Evolutionary conservation across 2,329 filamentous ascomycete species (phyloP), one percentile per base, ranked within the genome.

Genomic region (Venturia nashicola): DNA sequence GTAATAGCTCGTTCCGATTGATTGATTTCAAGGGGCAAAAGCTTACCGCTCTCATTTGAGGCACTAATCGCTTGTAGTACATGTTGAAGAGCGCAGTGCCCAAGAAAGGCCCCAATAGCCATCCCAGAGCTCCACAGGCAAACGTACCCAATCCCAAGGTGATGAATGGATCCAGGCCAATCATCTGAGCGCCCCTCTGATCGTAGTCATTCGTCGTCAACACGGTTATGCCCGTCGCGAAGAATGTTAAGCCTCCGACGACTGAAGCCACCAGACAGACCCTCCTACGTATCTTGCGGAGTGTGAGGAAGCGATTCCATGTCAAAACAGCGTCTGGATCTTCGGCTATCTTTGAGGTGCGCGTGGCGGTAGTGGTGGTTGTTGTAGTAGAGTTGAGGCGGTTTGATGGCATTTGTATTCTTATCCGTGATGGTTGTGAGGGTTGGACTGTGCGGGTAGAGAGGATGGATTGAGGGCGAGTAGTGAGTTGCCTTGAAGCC

Each of bases 281-380:
- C 70, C 89, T 85, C 66, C 93, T 87, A 64, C 93, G 89, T 66
- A 86, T 88, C 70, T 91, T 89, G 71, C 93, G 91, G 66, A 97
- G 86, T 73, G 86, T 85, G 81, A 97, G 96, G 80, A 96, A 97
- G 62, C 85, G 86, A 78, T 97, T 88, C 93, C 93, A 97, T 77
- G 79, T 79, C 44, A 81, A 74, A 23, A 42, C 39, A 34, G 59
- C 36, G n/a, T 60, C 59, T 40, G 59, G 39, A 39, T 60, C 39
- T 16, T 34, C 20, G 36, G 59, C n/a, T 43, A 39, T 3, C 36
- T 42, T 60, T 34, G 59, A 27, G 20, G 59, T 44, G 7, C 27
- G 23, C 20, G 59, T 14, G 27, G 12, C 36, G 20, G 34, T 7
- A 18, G 57, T 36, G 14, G 54, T 27, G 18, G 59, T 16, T 11